Evolutionary conservation across 2,329 filamentous ascomycete genomes (phyloP).

Genomic region (Dothideomycetes sp.): DNA sequence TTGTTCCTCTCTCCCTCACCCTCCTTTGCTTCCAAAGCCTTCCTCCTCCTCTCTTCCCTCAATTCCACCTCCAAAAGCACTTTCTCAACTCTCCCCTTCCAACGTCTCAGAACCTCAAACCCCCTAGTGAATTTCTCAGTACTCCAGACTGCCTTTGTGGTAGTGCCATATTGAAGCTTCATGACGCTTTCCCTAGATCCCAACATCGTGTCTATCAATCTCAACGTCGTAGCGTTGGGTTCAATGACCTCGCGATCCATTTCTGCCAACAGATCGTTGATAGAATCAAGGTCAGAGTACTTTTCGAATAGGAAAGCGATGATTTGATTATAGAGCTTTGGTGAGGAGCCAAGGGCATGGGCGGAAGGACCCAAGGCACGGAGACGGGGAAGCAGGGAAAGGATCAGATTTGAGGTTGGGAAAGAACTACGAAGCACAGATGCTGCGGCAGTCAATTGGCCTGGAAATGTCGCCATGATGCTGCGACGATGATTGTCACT

Average conservation of each 20-base stretch:
- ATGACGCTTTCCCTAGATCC: constrained; percentile 20
- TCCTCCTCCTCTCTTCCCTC: not conserved
- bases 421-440: constrained; percentile 51
- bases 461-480: constrained; percentile 57
- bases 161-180: constrained; percentile 16
- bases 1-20: not conserved
- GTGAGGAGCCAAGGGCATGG: constrained; percentile 62
- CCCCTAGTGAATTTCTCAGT: constrained; percentile 29
- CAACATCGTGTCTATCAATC: constrained; percentile 30
- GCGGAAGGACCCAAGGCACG: constrained; percentile 60
- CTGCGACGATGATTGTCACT: constrained; percentile 20
- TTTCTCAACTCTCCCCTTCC: constrained; percentile 11
- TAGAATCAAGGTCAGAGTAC: constrained; percentile 47
- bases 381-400: constrained; percentile 56
- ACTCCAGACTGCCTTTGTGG: constrained; percentile 23
- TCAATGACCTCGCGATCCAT: constrained; percentile 27
- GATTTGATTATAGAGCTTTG: constrained; percentile 60
- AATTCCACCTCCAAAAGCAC: not conserved
- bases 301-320: constrained; percentile 53
- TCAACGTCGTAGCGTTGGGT: constrained; percentile 33
- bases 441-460: constrained; percentile 50
- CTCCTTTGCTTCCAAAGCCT: too few species aligned
- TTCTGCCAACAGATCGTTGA: constrained; percentile 44
- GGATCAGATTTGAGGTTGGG: constrained; percentile 48
- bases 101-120: constrained; percentile 19